phyloP scores from a whole-genome alignment of 495 filamentous ascomycete species.

The Monascus purpureus region DNA sequence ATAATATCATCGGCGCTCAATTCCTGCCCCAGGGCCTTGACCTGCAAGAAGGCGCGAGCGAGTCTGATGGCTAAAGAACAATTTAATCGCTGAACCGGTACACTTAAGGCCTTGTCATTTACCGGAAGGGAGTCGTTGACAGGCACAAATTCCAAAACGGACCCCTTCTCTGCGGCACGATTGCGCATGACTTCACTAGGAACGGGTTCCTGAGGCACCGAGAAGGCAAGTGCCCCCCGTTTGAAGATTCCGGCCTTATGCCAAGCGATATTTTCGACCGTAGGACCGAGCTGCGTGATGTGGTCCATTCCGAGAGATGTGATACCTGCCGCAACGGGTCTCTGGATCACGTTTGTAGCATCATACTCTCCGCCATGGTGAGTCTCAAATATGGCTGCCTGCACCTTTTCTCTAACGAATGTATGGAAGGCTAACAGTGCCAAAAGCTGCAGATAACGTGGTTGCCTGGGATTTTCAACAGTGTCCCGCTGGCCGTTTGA shows the following conservation, averaged over 20 bases:
- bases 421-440: too few relatives aligned
- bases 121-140: conserved; percentile 30
- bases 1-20: too few relatives aligned
- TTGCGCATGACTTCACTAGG: conserved; percentile 44
- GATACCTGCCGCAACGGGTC: conserved; percentile 54
- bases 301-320: conserved; percentile 74
- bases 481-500: too few relatives aligned
- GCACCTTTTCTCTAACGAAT: too few relatives aligned
- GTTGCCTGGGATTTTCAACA: too few relatives aligned
- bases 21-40: too few relatives aligned
- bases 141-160: conserved; percentile 38
- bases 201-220: conserved; percentile 42
- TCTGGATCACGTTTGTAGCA: conserved; percentile 62
- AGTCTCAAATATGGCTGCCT: too few relatives aligned
- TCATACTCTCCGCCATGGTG: conserved; percentile 79
- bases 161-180: conserved; percentile 49
- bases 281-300: conserved; percentile 52
- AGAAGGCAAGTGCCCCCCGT: conserved; percentile 47
- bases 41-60: too few relatives aligned
- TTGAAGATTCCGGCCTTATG: conserved; percentile 85
- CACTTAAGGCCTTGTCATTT: conserved; percentile 11
- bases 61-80: too few relatives aligned
- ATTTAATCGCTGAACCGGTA: conserved; percentile 25
- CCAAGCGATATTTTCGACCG: conserved; percentile 75
- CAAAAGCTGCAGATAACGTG: too few relatives aligned